These are phyloP conservation scores for Paecilomyces fulvus DNA, from an alignment of 2,329 filamentous ascomycete genomes.

Conservation along the genomic window DNA sequence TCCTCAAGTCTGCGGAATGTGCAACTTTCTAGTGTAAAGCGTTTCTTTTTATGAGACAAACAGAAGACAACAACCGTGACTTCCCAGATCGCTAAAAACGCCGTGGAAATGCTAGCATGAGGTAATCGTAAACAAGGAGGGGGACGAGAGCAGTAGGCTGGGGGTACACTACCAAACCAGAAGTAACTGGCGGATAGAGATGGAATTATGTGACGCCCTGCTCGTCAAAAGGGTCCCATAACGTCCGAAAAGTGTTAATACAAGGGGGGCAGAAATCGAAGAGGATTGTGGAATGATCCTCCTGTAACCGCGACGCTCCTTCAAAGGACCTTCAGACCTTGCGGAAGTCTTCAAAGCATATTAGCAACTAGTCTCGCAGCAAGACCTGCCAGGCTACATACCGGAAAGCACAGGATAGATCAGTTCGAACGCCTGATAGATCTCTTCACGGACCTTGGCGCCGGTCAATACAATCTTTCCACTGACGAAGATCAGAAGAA, in stretches of 20 bases:
- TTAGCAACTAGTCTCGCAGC: constrained; percentile 13
- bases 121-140: constrained; percentile 23
- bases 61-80: constrained; percentile 16
- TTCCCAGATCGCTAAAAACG: constrained; percentile 35
- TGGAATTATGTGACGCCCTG: constrained; percentile 7
- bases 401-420: constrained; percentile 93
- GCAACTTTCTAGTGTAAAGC: constrained; percentile 33
- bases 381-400: constrained; percentile 34
- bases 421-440: constrained; percentile 93
- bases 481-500: constrained; percentile 93
- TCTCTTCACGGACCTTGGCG: constrained; percentile 96
- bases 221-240: constrained; percentile 4
- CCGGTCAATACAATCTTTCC: constrained; percentile 98
- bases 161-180: constrained; percentile 2
- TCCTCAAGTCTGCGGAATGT: constrained; percentile 27
- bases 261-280: constrained; percentile 10
- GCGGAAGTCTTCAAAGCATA: constrained; percentile 47
- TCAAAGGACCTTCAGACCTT: constrained; percentile 42
- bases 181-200: background rate
- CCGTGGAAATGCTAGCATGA: constrained; percentile 36
- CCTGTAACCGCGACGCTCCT: constrained; percentile 6
- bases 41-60: constrained; percentile 13
- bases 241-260: constrained; percentile 20
- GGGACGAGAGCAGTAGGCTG: constrained; percentile 9
- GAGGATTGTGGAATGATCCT: constrained; percentile 9